phyloP scores from a whole-genome alignment of 345 rosid species.

The Kernera saxatilis region DNA sequence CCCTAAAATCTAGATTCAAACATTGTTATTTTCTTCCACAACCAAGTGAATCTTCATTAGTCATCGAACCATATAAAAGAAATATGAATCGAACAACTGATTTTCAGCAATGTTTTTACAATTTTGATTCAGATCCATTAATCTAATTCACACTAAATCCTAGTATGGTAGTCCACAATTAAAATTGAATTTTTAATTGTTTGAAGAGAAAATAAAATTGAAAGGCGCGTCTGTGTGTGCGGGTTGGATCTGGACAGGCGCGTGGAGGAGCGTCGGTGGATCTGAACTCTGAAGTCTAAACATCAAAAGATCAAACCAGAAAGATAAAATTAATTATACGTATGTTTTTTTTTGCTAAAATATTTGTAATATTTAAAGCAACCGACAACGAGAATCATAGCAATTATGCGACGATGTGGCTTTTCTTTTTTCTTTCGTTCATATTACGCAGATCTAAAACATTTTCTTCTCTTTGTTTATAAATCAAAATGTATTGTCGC shows the following conservation, averaged over 20 bases:
- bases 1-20: not conserved
- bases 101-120: not conserved
- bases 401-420: slow-evolving; percentile 1
- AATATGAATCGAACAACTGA: not conserved
- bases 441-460: slow-evolving; percentile 16
- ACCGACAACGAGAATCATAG: slow-evolving; percentile 21
- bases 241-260: slow-evolving; percentile 18
- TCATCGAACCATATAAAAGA: not conserved
- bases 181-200: not conserved
- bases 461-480: not conserved
- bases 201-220: not conserved
- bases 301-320: not conserved
- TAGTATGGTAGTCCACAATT: not conserved
- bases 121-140: no score
- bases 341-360: not conserved
- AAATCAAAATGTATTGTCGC: not conserved
- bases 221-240: not conserved
- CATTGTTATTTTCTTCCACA: not conserved
- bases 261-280: slow-evolving; percentile 26
- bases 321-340: not conserved
- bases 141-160: not conserved
- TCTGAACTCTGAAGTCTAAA: slow-evolving; percentile 8
- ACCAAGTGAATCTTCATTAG: not conserved
- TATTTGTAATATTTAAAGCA: slow-evolving; percentile 1
- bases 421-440: not conserved